Percentiles rank a stretch among this genome's conserved stretches.
These are phyloP conservation scores for Podaxis sp. DNA, from an alignment of 768 basidiomycete genomes.

Conservation along the genomic window DNA sequence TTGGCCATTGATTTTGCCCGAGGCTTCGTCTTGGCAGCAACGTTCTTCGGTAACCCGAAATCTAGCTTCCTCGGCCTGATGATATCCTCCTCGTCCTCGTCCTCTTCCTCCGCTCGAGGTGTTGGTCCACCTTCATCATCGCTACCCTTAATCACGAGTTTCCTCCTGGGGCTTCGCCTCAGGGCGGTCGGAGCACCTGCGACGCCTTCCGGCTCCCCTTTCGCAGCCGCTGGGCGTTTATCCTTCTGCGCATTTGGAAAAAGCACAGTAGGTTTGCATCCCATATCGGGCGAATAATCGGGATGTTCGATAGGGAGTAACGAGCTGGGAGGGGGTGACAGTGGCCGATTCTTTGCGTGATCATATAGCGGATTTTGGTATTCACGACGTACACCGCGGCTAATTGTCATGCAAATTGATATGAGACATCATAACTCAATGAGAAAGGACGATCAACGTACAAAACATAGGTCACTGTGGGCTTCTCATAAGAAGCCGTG, in stretches of 20 bases:
- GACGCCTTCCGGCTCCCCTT: neutral
- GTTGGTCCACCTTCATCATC: slow-evolving; percentile 11
- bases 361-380: slow-evolving; percentile 68
- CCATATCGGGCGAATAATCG: slow-evolving; percentile 59
- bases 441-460: slow-evolving; percentile 38
- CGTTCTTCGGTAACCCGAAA: slow-evolving; percentile 15
- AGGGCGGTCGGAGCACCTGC: neutral
- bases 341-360: slow-evolving; percentile 37
- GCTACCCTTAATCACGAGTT: neutral
- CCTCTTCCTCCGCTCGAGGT: slow-evolving; percentile 6
- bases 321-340: slow-evolving; percentile 46
- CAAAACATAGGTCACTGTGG: slow-evolving; percentile 74
- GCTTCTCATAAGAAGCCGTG: slow-evolving; percentile 53
- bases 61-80: slow-evolving; percentile 16
- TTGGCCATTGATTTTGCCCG: neutral
- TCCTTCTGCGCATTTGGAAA: slow-evolving; percentile 40
- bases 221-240: slow-evolving; percentile 3
- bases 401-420: slow-evolving; percentile 25
- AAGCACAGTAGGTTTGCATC: slow-evolving; percentile 56
- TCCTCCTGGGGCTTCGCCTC: slow-evolving; percentile 15
- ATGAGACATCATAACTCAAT: slow-evolving; percentile 37
- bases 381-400: slow-evolving; percentile 65
- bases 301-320: slow-evolving; percentile 61
- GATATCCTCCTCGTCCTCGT: slow-evolving; percentile 6
- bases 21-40: neutral